Percentiles rank a stretch among this genome's conserved stretches.
Conservation (phyloP, 768 basidiomycete genomes). For the Tylopilus balloui region DNA sequence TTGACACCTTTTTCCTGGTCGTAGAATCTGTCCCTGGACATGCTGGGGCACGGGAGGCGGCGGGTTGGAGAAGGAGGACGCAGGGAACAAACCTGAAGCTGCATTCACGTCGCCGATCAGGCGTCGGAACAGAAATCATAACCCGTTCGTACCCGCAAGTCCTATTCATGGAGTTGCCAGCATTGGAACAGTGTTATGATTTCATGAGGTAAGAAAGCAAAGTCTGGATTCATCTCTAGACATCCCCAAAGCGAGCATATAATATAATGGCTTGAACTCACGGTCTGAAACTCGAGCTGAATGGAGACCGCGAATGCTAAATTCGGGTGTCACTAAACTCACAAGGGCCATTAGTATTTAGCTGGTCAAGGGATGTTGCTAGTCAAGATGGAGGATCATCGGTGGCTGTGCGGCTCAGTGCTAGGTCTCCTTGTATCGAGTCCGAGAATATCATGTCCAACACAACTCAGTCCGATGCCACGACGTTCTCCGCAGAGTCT, state of each 20-base stretch:
- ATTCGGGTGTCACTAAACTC: too few species aligned
- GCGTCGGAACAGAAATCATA: neutral
- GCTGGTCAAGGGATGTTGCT: too few species aligned
- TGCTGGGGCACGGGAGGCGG: neutral
- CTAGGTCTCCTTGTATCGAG: neutral
- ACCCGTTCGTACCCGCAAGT: neutral
- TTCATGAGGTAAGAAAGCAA: neutral
- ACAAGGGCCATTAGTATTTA: too few species aligned
- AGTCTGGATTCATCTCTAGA: too few species aligned
- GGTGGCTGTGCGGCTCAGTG: constrained; percentile 11
- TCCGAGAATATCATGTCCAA: constrained; percentile 6
- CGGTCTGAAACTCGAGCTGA: too few species aligned
- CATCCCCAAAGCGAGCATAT: too few species aligned
- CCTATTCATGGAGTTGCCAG: neutral
- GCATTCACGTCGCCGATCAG: neutral
- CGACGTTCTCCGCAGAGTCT: constrained; percentile 73
- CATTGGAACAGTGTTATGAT: neutral
- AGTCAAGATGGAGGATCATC: too few species aligned
- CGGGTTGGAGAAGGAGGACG: neutral
- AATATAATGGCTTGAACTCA: too few species aligned
- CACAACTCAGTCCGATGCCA: constrained; percentile 9
- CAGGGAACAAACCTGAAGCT: neutral
- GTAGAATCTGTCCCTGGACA: constrained; percentile 5
- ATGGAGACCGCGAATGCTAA: too few species aligned
- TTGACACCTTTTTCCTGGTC: constrained; percentile 21